phyloP scores from a whole-genome alignment of 2,329 filamentous ascomycete species.

The Chrysoporthe cubensis region DNA sequence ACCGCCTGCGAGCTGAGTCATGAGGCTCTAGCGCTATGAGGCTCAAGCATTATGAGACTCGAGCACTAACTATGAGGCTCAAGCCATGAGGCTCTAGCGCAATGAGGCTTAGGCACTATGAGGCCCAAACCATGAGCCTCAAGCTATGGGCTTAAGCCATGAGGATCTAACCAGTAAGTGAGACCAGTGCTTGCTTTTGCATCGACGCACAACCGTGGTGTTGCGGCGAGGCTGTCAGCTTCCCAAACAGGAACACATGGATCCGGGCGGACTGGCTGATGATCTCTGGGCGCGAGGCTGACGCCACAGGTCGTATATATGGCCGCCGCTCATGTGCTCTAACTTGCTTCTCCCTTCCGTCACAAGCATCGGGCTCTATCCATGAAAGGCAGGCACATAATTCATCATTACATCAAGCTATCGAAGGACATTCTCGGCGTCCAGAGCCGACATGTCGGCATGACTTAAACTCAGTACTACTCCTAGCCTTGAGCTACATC shows the following conservation, averaged over 20 bases:
- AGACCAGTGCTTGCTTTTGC: background rate
- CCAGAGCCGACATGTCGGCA: too few species aligned
- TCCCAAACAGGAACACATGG: conserved; percentile 7
- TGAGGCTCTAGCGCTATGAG: background rate
- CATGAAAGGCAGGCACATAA: background rate
- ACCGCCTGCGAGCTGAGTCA: background rate
- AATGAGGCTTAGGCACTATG: too few species aligned
- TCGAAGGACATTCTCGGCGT: too few species aligned
- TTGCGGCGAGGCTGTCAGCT: conserved; percentile 12
- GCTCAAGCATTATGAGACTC: too few species aligned
- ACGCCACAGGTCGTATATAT: background rate
- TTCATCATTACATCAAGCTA: background rate
- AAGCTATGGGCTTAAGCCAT: background rate
- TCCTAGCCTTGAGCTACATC: too few species aligned
- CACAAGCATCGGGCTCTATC: background rate
- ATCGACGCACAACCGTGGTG: background rate
- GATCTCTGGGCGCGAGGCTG: conserved; percentile 6
- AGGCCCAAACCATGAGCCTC: too few species aligned
- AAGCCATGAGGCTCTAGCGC: too few species aligned
- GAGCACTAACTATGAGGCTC: too few species aligned
- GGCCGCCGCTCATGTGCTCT: background rate
- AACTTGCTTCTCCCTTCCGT: background rate
- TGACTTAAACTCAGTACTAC: too few species aligned
- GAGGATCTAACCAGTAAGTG: background rate
- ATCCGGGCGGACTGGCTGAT: background rate